Base-by-base conservation (phyloP, 176 grass and related monocot species). In the Triticum dicoccoides region DNA sequence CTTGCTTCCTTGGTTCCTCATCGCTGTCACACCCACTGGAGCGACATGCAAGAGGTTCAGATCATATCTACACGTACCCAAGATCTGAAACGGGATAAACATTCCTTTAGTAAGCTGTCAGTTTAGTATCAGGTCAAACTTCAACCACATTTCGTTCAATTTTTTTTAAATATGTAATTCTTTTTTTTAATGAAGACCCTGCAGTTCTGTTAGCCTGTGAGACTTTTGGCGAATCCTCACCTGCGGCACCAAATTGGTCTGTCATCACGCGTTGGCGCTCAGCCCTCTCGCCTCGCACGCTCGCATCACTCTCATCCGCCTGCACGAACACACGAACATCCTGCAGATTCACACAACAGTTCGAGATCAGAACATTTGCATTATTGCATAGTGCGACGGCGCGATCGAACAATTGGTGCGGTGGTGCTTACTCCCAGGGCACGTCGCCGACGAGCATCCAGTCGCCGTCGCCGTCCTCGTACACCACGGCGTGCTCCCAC, bases 401-500 rank as follows among this genome's bases (percentile, higher is more conserved):
- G 54, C 54, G 54, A 59, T 21, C 7, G 2, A 21, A 3, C 18
- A 3, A 9, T n/a, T 70, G 18, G 34, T 6, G 68, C 20, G 18
- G 67, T 3, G 67, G 67, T 17, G 69, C 95, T 88, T 95, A 97
- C 95, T 91, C 93, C 92, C 95, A 97, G 23, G 95, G 95, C 41
- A 97, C 95, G 92, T 97, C 95, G 90, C 95, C 95, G 84, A 97
- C 95, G 88, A 97, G 83, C 95, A 97, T 97, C 95, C 95, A 97
- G 81, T 97, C 95, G 15, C 95, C 95, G 88, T 97, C 95, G 32
- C 90, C 91, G 25, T 97, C 95, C 86, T 97, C 92, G 76, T 97
- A 97, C 67, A 93, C 92, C 33, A 97, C 92, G 3, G 91, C 95
- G 62, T 93, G 90, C 69, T 95, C 92, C 76, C 89, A 91, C 14